Evolutionary conservation across 768 basidiomycete genomes (phyloP).

Genomic region (Multifurca ochricompacta): DNA sequence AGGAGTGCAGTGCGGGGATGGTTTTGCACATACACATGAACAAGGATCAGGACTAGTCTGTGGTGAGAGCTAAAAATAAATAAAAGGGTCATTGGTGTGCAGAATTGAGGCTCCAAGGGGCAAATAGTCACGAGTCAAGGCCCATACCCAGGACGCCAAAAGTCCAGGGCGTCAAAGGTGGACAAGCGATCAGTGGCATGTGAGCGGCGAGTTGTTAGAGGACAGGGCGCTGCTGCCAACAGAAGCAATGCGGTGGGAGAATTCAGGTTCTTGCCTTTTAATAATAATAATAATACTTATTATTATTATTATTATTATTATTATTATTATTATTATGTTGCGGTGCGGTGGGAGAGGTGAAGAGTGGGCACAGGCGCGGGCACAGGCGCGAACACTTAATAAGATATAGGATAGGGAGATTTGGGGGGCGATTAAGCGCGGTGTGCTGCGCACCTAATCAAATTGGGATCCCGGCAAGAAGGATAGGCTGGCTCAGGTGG

Average conservation of each 20-base stretch:
- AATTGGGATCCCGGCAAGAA: neutral
- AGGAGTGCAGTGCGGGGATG: too few relatives aligned
- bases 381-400: too few relatives aligned
- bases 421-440: neutral
- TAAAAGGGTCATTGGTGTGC: neutral
- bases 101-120: neutral
- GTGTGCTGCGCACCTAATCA: neutral
- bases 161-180: neutral
- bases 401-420: too few relatives aligned
- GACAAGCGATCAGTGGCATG: neutral
- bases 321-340: too few relatives aligned
- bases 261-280: neutral
- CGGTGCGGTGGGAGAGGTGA: neutral
- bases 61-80: conserved; percentile 6
- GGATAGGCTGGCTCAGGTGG: too few relatives aligned
- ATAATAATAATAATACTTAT: too few relatives aligned
- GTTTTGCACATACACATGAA: neutral
- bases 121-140: conserved; percentile 1
- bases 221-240: neutral
- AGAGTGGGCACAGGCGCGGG: neutral
- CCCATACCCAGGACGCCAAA: neutral
- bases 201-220: neutral
- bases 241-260: neutral
- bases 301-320: too few relatives aligned
- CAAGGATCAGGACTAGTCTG: conserved; percentile 1